phyloP scores from a whole-genome alignment of 306 rosid genomes.

The Prunus mume region DNA sequence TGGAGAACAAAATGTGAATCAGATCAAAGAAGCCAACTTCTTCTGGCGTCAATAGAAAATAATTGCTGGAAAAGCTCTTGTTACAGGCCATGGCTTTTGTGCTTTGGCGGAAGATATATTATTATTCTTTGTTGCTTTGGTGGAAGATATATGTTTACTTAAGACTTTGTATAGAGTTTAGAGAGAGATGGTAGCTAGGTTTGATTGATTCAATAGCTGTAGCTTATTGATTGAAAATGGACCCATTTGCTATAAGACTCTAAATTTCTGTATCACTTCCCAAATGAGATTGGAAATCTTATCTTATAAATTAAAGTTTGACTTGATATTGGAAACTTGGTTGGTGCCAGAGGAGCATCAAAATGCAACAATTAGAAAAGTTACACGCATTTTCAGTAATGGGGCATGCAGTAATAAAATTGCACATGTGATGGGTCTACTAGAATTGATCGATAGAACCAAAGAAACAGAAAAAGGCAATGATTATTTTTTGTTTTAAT shows the following conservation, averaged over 20 bases:
- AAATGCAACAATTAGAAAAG: no score
- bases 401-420: no score
- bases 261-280: neutral
- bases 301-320: no score
- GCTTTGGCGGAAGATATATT: neutral
- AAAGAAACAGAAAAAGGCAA: no score
- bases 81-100: conserved; percentile 5
- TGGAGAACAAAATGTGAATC: conserved; percentile 28
- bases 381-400: no score
- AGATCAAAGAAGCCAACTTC: conserved; percentile 51
- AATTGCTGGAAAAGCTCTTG: conserved; percentile 27
- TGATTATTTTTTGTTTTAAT: no score
- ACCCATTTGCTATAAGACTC: neutral
- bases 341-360: no score
- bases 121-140: neutral
- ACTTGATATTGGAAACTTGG: no score
- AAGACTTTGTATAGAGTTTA: neutral
- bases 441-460: no score
- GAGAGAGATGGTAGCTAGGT: neutral
- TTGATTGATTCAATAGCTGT: no score
- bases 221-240: neutral
- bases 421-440: no score
- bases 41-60: conserved; percentile 53
- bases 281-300: no score
- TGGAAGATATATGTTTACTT: neutral